These are phyloP conservation scores for Triglochin maritima DNA, from an alignment of 106 monocot species.

Conservation along the genomic window DNA sequence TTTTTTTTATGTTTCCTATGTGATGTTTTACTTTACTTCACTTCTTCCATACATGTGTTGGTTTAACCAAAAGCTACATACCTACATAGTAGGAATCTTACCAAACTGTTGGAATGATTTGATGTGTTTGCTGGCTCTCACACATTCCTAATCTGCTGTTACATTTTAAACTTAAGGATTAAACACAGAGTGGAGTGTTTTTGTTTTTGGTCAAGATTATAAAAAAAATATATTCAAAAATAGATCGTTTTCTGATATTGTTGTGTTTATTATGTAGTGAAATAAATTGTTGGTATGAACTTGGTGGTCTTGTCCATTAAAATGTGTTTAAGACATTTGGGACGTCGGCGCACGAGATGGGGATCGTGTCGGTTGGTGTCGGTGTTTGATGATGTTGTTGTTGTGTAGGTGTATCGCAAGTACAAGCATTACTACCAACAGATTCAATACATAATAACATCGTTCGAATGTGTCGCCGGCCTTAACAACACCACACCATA, in stretches of 20 bases:
- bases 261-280: too few relatives aligned
- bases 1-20: not conserved
- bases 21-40: not conserved
- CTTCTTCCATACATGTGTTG: not conserved
- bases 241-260: too few relatives aligned
- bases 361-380: not conserved
- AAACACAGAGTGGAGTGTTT: too few relatives aligned
- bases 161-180: too few relatives aligned
- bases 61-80: not conserved
- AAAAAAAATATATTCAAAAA: too few relatives aligned
- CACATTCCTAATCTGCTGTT: too few relatives aligned
- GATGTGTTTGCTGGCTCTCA: too few relatives aligned
- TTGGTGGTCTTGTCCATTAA: not conserved
- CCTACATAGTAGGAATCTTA: not conserved
- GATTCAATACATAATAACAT: conserved; percentile 50
- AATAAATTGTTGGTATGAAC: too few relatives aligned
- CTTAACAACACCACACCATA: conserved; percentile 70
- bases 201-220: too few relatives aligned
- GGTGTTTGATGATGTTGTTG: too few relatives aligned
- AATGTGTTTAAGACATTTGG: not conserved
- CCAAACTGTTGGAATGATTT: too few relatives aligned
- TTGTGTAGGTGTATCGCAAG: conserved; percentile 52
- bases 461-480: conserved; percentile 79
- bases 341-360: not conserved
- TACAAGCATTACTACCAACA: conserved; percentile 79